Evolutionary conservation across 768 basidiomycete genomes (phyloP), one percentile per base, ranked within the genome.

Genomic region (Tricholoma bakamatsutake): DNA sequence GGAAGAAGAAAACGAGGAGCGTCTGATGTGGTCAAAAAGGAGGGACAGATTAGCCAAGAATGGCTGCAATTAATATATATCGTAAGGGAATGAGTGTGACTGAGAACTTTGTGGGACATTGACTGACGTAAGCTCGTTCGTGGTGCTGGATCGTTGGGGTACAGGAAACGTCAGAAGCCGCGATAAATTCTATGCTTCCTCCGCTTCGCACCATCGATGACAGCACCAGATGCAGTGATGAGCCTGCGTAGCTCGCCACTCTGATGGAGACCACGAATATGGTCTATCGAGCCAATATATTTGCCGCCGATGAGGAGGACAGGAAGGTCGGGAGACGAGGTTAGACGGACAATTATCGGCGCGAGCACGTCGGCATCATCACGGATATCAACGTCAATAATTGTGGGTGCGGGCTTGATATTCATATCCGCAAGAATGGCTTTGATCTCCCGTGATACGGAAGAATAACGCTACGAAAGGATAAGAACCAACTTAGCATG

Each of bases 361-460:
- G 69, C 66, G 21, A 93, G 72, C 24, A 89, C 81, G 0, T 77
- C 72, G 4, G 79, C 80, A 65, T 93, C 90, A 57, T 84, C 85
- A 57, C 90, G 83, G 51, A 81, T 69, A 64, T 92, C 89, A 18
- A 88, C 78, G 39, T 89, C 86, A 42, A 92, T 79, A 49, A 90
- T 75, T 13, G 83, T 79, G 0, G 88, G 84, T 0, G 77, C 66
- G 8, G 89, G 90, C 0, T 70, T 72, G 39, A 92, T 76, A 61
- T 83, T 70, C 68, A 88, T 71, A 8, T 70, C 73, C 1, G 72
- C 64, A 3, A 93, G 70, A 7, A 86, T 74, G 11, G 73, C 60
- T 61, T 88, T 90, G 28, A 88, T 66, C 61, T 90, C 88, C 42
- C 88, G 80, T 2, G 85, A 84, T 24, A 74, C 64, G 0, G 85